These are phyloP conservation scores for Clitoria ternatea DNA, from an alignment of 306 rosid species.

Conservation along the genomic window DNA sequence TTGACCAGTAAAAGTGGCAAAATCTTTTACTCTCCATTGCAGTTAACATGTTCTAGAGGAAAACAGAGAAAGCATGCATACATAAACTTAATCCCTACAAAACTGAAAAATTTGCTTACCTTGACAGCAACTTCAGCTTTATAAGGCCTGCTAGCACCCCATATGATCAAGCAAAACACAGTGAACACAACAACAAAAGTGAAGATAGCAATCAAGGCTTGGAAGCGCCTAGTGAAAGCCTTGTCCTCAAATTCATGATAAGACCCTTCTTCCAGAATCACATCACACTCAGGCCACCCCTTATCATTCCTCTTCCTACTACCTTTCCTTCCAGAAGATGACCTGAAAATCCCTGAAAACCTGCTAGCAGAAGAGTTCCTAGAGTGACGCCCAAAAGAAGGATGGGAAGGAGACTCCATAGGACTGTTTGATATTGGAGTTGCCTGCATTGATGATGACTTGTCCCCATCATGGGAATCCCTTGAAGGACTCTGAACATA, in stretches of 20 bases:
- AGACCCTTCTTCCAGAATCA: slow-evolving; percentile 84
- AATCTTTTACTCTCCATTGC: neutral
- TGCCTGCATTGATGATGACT: slow-evolving; percentile 82
- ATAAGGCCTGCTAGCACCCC: slow-evolving; percentile 92
- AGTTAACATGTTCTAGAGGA: neutral
- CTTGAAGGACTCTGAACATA: slow-evolving; percentile 95
- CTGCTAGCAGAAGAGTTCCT: slow-evolving; percentile 86
- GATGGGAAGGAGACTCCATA: slow-evolving; percentile 93
- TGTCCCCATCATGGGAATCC: slow-evolving; percentile 92
- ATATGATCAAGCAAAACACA: slow-evolving; percentile 79
- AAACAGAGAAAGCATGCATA: neutral
- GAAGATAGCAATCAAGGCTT: slow-evolving; percentile 58
- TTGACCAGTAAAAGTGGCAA: neutral
- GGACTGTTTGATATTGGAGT: slow-evolving; percentile 95
- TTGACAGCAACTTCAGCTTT: slow-evolving; percentile 58
- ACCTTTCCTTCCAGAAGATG: slow-evolving; percentile 80
- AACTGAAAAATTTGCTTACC: slow-evolving; percentile 34
- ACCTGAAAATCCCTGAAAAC: slow-evolving; percentile 87
- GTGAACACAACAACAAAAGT: slow-evolving; percentile 64
- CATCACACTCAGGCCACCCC: slow-evolving; percentile 99
- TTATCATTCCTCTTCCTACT: slow-evolving; percentile 70
- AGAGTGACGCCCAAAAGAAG: slow-evolving; percentile 87
- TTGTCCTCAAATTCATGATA: slow-evolving; percentile 67
- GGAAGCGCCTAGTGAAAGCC: slow-evolving; percentile 52
- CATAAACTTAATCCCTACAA: neutral